phyloP scores from a whole-genome alignment of 345 rosid genomes.

The Trapa bicornis region DNA sequence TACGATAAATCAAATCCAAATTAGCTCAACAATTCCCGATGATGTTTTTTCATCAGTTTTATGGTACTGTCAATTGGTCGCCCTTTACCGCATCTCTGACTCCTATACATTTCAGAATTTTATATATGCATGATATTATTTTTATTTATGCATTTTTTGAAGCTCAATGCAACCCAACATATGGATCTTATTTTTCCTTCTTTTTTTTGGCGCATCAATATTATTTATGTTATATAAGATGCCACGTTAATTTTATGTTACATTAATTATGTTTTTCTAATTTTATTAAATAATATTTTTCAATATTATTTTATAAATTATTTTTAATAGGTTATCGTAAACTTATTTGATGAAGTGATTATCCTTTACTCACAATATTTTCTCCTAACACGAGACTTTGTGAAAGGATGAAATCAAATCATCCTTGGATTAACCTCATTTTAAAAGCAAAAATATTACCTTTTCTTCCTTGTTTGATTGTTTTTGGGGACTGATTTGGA shows the following conservation, averaged over 20 bases:
- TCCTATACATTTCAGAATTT: slow-evolving; percentile 9
- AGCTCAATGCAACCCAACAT: slow-evolving; percentile 2
- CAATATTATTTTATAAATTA: no score
- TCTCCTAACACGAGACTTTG: no score
- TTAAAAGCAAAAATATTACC: no score
- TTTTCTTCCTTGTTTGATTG: neutral
- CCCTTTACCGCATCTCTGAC: neutral
- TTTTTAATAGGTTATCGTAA: no score
- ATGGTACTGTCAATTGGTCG: slow-evolving; percentile 3
- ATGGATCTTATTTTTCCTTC: neutral
- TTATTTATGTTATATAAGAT: no score
- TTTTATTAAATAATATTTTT: no score
- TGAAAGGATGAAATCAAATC: no score
- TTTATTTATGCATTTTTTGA: slow-evolving; percentile 1
- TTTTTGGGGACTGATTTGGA: neutral
- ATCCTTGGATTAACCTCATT: no score
- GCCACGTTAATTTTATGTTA: no score
- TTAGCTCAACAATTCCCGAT: slow-evolving; percentile 6
- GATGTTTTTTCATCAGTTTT: slow-evolving; percentile 1
- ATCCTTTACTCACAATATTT: no score
- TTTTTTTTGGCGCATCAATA: neutral
- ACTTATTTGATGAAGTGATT: no score
- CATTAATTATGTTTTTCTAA: no score
- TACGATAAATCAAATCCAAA: neutral
- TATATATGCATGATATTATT: neutral